Percentiles rank a stretch among this genome's conserved stretches.
phyloP scores from a whole-genome alignment of 2,329 filamentous ascomycete genomes.

The Dactylellina drechsleri region DNA sequence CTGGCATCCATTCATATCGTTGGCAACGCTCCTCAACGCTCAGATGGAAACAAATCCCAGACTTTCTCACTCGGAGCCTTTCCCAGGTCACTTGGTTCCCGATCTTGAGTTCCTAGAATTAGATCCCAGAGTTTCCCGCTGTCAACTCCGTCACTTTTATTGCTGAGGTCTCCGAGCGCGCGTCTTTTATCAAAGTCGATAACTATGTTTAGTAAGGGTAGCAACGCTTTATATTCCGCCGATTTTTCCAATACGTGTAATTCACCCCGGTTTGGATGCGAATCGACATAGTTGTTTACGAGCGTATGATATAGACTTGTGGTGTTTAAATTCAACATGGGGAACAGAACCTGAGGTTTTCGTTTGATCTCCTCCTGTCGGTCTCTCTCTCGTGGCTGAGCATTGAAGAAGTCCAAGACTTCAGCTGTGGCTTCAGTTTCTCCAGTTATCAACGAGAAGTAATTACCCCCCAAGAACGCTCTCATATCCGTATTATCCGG shows the following conservation, averaged over 20 bases:
- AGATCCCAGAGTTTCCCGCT: neutral
- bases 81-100: neutral
- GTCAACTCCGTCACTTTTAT: too few species aligned
- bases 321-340: neutral
- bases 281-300: neutral
- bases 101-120: neutral
- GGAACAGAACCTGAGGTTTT: conserved; percentile 5
- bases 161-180: too few species aligned
- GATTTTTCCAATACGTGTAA: too few species aligned
- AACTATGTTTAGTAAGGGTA: too few species aligned
- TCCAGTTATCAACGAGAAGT: neutral
- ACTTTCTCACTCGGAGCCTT: neutral
- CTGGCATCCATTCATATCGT: neutral
- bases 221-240: too few species aligned
- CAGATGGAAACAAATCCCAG: conserved; percentile 3
- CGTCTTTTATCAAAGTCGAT: too few species aligned
- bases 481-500: neutral
- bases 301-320: neutral
- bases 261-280: neutral
- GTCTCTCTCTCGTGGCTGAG: neutral
- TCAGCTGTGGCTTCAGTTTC: neutral
- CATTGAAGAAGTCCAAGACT: neutral
- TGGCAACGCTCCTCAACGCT: neutral
- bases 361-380: neutral
- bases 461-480: neutral